Base-by-base conservation (phyloP, 176 grass and related monocot species). In the Leersia perrieri region DNA sequence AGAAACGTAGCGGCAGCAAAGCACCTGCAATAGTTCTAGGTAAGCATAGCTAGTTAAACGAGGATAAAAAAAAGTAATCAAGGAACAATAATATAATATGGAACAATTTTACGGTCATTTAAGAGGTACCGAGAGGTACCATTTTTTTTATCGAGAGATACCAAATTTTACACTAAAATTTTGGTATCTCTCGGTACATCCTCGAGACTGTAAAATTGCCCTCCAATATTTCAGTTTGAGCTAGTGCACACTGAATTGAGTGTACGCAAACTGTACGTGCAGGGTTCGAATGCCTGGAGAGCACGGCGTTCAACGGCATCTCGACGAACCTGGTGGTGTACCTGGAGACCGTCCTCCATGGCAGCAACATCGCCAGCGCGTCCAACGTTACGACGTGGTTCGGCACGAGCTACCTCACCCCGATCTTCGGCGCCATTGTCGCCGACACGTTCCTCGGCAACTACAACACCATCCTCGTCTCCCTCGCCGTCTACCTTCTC, bases 231-330 rank as follows among this genome's bases (percentile, higher is more conserved):
- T 32, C 9, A 9, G 22, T 65, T 16, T 28, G 10, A 8, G 16
- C 4, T 44, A 28, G 65, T 84, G 18, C 33, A 70, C n/a, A 8
- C 29, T 45, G 51, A 28, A 69, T 29, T 27, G 75, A 3, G 32
- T 14, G 2, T 60, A n/a, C n/a, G 35, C 28, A 18, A 25, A 3
- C n/a, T 79, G 35, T n/a, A n/a, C n/a, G 28, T 87, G 73, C 72
- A 93, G 88, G 85, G 40, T 90, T 94, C 42, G 75, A 85, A 30
- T 90, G 74, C 58, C 77, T 94, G 45, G 88, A 94, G 72, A 91
- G 86, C 75, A 82, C 84, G 26, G 91, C 75, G 38, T 94, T 88
- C 75, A 82, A 71, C 60, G 88, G 88, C 23, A 77, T 94, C 76
- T 79, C 84, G 13, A 73, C 85, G 11, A 94, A 94, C 73, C 67